These are phyloP conservation scores for Fusarium annulatum DNA, from an alignment of 2,329 filamentous ascomycete species.

Conservation along the genomic window DNA sequence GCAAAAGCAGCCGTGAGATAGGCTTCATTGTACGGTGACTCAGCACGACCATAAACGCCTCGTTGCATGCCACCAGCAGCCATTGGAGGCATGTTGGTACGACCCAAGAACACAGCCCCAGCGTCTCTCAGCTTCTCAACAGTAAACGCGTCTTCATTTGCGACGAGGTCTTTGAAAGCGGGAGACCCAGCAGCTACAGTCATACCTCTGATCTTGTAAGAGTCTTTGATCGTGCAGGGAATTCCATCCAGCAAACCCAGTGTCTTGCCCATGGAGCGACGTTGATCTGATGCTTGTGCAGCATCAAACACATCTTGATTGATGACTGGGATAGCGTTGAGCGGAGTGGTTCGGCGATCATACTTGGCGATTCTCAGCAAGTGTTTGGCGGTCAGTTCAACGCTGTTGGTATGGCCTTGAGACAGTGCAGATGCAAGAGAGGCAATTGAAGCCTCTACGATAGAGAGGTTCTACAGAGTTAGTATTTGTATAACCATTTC, in stretches of 20 bases:
- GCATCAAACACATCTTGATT: not conserved
- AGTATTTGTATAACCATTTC: not conserved
- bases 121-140: conserved; percentile 48
- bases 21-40: not conserved
- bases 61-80: conserved; percentile 2
- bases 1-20: conserved; percentile 3
- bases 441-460: not conserved
- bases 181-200: conserved; percentile 65
- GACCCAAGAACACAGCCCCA: not conserved
- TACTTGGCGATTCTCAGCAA: conserved; percentile 6
- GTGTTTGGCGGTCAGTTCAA: not conserved
- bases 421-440: not conserved
- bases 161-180: conserved; percentile 61
- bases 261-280: not conserved
- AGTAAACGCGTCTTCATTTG: conserved; percentile 64
- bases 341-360: not conserved
- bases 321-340: not conserved
- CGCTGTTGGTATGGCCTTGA: not conserved
- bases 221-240: conserved; percentile 63
- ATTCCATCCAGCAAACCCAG: not conserved
- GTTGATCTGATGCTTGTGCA: not conserved
- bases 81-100: conserved; percentile 9
- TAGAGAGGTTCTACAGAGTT: not conserved
- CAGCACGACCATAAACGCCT: conserved; percentile 5
- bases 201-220: conserved; percentile 64